Conservation (phyloP, 148 eudicot genomes). For the Silene latifolia region DNA sequence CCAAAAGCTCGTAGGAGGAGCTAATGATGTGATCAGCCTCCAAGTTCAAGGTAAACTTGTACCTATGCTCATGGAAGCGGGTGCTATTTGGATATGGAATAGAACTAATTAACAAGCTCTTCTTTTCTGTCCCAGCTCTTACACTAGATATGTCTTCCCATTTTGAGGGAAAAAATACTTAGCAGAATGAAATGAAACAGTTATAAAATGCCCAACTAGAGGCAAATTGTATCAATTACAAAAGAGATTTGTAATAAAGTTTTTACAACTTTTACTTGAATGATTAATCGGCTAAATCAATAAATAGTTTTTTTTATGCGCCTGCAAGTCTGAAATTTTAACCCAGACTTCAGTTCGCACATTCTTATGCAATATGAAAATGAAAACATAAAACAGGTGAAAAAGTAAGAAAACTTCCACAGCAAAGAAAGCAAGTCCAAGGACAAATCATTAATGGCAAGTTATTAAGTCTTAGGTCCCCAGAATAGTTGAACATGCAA, state of each 20-base stretch:
- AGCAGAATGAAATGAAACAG: constrained; percentile 10
- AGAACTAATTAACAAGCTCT: constrained; percentile 23
- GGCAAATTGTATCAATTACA: constrained; percentile 15
- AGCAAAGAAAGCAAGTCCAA: background rate
- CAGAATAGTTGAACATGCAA: background rate
- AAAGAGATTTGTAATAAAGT: constrained; percentile 13
- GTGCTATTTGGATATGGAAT: constrained; percentile 40
- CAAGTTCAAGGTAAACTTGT: constrained; percentile 38
- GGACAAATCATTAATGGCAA: background rate
- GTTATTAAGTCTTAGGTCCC: background rate
- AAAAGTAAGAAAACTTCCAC: background rate
- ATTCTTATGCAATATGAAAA: background rate
- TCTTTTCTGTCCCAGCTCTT: background rate
- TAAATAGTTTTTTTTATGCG: background rate
- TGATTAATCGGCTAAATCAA: background rate
- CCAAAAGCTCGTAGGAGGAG: constrained; percentile 41
- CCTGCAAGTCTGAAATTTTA: background rate
- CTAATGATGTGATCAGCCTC: constrained; percentile 42
- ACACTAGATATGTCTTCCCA: background rate
- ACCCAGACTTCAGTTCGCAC: background rate
- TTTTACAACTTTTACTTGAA: constrained; percentile 7
- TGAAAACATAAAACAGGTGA: background rate
- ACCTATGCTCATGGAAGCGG: constrained; percentile 38
- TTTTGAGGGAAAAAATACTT: background rate
- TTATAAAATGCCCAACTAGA: constrained; percentile 13